Evolutionary conservation across 2,329 filamentous ascomycete species (phyloP), one percentile per base, ranked within the genome.

Genomic region (Alternaria alternata): DNA sequence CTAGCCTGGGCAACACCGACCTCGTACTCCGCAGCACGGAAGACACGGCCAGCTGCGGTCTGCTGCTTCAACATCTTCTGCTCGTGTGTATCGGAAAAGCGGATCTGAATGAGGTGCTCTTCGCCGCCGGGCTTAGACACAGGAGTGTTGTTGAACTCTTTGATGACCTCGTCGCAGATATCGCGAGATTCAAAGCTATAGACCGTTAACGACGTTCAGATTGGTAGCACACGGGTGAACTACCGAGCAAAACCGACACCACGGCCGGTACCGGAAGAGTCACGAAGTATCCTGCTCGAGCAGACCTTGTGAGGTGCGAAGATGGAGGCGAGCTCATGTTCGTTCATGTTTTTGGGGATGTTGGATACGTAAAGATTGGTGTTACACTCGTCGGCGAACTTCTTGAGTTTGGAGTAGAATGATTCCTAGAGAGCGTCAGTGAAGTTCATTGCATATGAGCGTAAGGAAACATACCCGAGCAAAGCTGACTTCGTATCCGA

Each of bases 321-420:
- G 76, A 92, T 93, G 65, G 87, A 89, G 74, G 89, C 90, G 69
- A 92, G 86, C 79, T 93, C 91, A 70, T 92, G 89, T 83, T 99
- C 96, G 53, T 92, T 96, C 85, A 96, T 89, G 64, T 89, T 88
- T 80, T 94, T 94, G 36, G 95, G 95, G 44, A 99, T 87, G 80
- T 98, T 99, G 28, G 96, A 99, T 64, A 98, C 94, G 80, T 99
- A 99, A 65, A 99, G 87, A 77, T 99, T 99, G 66, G 95, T 98
- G 47, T 96, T 98, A 42, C 81, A 75, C 53, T 91, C 91, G 74
- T 99, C 94, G 57, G 94, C 91, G 74, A 98, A 92, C 46, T 95
- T 94, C 85, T 99, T 98, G 72, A 99, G 91, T 70, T 96, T 93
- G 68, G 94, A 94, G 80, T 99, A 99, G 82, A 98, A 97, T 20